Base-by-base conservation (phyloP, 306 rosid genomes). In the Psophocarpus tetragonolobus region DNA sequence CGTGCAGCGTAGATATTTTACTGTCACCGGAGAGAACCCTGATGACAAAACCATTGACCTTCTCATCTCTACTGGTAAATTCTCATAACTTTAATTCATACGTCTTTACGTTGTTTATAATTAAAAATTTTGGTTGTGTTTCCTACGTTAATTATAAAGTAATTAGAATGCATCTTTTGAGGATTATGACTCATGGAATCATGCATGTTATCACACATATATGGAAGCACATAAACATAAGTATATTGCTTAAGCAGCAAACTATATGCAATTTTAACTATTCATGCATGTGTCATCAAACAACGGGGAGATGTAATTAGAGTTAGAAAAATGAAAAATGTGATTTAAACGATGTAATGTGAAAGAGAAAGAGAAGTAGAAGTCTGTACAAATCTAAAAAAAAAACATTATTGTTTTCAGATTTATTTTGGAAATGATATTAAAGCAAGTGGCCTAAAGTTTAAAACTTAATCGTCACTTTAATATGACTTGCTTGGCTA, bases 11-110 rank as follows among this genome's bases (percentile, higher is more conserved):
- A 81, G 97, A n/a, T 90, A 88, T 73, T 92, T 65, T 86, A 92
- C 96, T 18, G 97, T 92, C 79, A 90, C 96, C 11, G 97, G 97
- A 11, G 94, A 92, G 79, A 92, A 89, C 81, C 96, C 97, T 27
- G 94, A 92, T 62, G 97, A 90, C 48, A 92, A 90, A 33, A 92
- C 96, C 50, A 30, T 90, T 38, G 97, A 92, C 71, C 86, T 87
- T 5, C 87, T 92, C 47, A 90, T 92, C 62, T 90, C 97, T 62
- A 90, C 96, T 0, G 97, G 97, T 92, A 56, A 29, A 4, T 69
- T 47, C 20, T 33, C 48, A 71, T 1, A 33, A 12, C 14, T 71
- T 48, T 47, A 18, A 45, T 8, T 29, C 21, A 29, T 29, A 21
- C 30, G 14, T 2, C 24, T 48, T 48, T 48, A 10, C 0, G 15